A percentile compares a stretch with the other conserved stretches of the same genome.
These are phyloP conservation scores for Raffaelea albimanens DNA, from an alignment of 2,329 filamentous ascomycete genomes.

Conservation along the genomic window DNA sequence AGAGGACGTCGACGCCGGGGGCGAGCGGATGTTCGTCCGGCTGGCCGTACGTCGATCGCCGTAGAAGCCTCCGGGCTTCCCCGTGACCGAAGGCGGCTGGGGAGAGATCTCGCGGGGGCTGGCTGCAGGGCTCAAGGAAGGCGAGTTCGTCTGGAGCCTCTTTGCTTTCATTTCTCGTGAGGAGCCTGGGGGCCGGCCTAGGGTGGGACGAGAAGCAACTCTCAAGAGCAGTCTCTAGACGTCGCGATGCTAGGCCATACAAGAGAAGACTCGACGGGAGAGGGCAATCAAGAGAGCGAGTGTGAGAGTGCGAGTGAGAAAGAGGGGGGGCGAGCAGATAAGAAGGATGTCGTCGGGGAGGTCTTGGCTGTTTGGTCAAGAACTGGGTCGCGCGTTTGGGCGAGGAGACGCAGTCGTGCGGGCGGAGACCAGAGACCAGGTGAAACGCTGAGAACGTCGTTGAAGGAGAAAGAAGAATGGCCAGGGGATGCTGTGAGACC, in stretches of 20 bases:
- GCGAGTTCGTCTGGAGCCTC: slow-evolving; percentile 30
- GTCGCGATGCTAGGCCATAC: no score
- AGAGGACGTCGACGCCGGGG: not conserved
- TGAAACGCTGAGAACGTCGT: not conserved
- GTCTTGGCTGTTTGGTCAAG: no score
- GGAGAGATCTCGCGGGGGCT: slow-evolving; percentile 30
- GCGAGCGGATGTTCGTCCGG: not conserved
- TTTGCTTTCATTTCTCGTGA: slow-evolving; percentile 18
- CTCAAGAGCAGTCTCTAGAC: no score
- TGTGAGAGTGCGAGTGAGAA: no score
- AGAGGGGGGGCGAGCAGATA: no score
- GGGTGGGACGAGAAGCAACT: no score
- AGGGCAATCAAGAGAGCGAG: not conserved
- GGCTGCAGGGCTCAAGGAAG: slow-evolving; percentile 30
- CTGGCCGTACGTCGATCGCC: slow-evolving; percentile 14
- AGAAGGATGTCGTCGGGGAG: no score
- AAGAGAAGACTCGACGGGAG: not conserved
- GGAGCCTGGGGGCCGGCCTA: no score
- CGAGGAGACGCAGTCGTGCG: no score
- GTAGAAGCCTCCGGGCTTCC: slow-evolving; percentile 28
- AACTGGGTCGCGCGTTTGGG: no score
- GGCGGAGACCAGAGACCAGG: not conserved
- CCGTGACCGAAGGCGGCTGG: slow-evolving; percentile 31
- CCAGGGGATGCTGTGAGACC: not conserved
- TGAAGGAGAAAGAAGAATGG: not conserved